Conservation (phyloP, 768 basidiomycete species). For the Termitomyces sp. region DNA sequence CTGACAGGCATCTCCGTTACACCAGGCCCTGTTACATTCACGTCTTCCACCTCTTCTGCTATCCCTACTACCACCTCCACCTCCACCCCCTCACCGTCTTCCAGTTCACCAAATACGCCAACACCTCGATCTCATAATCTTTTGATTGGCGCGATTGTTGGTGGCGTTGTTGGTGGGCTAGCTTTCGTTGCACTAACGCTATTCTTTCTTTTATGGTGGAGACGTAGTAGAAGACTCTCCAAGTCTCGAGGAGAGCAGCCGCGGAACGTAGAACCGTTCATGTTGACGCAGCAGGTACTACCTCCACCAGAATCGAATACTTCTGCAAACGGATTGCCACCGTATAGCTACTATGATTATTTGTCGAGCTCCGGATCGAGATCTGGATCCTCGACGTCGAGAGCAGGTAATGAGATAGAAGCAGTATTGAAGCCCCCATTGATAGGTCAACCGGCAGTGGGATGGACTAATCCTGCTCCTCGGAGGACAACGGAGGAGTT, state of each 20-base stretch:
- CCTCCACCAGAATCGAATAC: not conserved
- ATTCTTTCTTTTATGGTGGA: not conserved
- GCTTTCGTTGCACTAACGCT: not conserved
- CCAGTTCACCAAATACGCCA: not conserved
- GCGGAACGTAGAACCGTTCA: not conserved
- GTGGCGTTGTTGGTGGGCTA: slow-evolving; percentile 1
- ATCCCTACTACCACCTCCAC: not conserved
- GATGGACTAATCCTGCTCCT: not conserved
- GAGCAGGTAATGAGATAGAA: not conserved
- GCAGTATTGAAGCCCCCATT: not conserved
- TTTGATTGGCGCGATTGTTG: slow-evolving; percentile 1
- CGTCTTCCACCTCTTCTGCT: not conserved
- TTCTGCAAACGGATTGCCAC: not conserved
- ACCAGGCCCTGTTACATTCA: not conserved
- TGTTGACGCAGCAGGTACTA: not conserved
- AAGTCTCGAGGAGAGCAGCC: not conserved
- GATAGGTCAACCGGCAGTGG: not conserved
- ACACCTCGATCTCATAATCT: not conserved
- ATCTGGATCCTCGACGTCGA: not conserved
- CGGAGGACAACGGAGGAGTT: not conserved
- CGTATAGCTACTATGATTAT: not conserved
- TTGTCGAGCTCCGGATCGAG: no score
- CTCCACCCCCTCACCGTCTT: not conserved
- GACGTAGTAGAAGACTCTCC: not conserved
- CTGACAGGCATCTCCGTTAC: not conserved